Evolutionary conservation across 2,329 filamentous ascomycete species (phyloP), one percentile per base, ranked within the genome.

Genomic region (Tolypocladium ovalisporum): DNA sequence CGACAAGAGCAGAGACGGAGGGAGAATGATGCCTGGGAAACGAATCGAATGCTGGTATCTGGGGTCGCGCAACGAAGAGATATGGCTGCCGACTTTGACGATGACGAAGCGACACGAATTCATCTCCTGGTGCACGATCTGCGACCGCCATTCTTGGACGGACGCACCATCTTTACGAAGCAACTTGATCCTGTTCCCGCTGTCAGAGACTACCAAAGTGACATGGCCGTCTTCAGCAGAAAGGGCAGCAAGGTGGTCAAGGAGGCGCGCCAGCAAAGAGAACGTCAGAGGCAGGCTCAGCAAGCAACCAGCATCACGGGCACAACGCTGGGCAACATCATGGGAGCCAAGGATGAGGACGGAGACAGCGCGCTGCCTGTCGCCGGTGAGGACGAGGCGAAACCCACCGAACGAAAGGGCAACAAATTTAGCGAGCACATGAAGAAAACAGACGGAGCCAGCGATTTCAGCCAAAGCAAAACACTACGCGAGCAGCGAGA

Each of bases 21-120:
- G 68, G 94, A 99, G 68, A 91, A 94, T 49, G 94, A 99, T 73
- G 93, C 92, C 0, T 99, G 94, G 94, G 95, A 99, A 73, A 94
- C 93, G 19, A 99, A 99, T 70, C 89, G 94, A 59, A 97, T 99
- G 94, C 80, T 99, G 60, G 94, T 92, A 1, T 97, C 92, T 24
- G 93, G 93, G 57, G 92, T 99, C 22, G 94, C 94, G 22, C 95
- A 99, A 71, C 80, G 93, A 67, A 79, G 90, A 63, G 89, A 94
- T 65, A 84, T 90, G 68, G 86, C 86, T 29, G 81, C 83, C 53
- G 90, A 94, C 67, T 96, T 97, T 66, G 87, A 96, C 62, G 94
- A 99, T 62, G 88, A 97, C 54, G 94, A 99, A 68, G 85, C 84
- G 29, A 96, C 88, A 9, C 82, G 95, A 60, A 84, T 97, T 17